Evolutionary conservation across 2,329 filamentous ascomycete genomes (phyloP).

Genomic region (Parasarocladium wereldwijsianum): DNA sequence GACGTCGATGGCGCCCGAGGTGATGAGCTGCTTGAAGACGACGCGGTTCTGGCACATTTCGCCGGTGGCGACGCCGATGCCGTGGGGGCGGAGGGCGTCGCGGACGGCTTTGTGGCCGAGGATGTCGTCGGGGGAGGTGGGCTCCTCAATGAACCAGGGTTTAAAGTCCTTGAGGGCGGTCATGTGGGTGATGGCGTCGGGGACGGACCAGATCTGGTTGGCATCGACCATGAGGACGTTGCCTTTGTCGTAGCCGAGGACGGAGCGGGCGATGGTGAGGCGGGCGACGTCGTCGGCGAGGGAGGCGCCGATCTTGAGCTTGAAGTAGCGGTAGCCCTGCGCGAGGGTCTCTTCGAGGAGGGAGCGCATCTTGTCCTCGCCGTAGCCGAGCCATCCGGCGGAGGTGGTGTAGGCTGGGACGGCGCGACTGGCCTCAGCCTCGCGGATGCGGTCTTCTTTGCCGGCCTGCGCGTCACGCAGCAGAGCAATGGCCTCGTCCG

Average conservation of each 20-base stretch:
- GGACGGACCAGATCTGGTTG: constrained; percentile 83
- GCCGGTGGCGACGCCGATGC: constrained; percentile 76
- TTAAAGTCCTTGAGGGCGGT: constrained; percentile 66
- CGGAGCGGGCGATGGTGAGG: constrained; percentile 58
- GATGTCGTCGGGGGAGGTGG: constrained; percentile 78
- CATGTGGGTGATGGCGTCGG: constrained; percentile 82
- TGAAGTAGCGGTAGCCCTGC: constrained; percentile 74
- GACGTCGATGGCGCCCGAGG: constrained; percentile 67
- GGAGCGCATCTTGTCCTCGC: constrained; percentile 69
- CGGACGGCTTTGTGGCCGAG: constrained; percentile 76
- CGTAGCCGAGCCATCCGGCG: constrained; percentile 81
- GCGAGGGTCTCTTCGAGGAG: constrained; percentile 62
- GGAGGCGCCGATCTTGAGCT: constrained; percentile 71
- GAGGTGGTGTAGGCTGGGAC: constrained; percentile 85
- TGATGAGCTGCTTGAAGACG: constrained; percentile 83
- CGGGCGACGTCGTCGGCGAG: constrained; percentile 57
- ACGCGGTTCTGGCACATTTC: constrained; percentile 95
- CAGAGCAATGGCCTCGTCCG: constrained; percentile 63
- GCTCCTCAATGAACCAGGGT: constrained; percentile 92
- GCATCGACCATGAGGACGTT: constrained; percentile 87
- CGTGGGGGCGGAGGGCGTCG: constrained; percentile 58
- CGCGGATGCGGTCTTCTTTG: constrained; percentile 56
- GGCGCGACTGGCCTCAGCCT: constrained; percentile 58
- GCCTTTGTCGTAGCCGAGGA: constrained; percentile 68
- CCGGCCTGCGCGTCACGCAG: constrained; percentile 49